Evolutionary conservation across 2,329 filamentous ascomycete genomes (phyloP), one percentile per base, ranked within the genome.

Genomic region (Colletotrichum godetiae): DNA sequence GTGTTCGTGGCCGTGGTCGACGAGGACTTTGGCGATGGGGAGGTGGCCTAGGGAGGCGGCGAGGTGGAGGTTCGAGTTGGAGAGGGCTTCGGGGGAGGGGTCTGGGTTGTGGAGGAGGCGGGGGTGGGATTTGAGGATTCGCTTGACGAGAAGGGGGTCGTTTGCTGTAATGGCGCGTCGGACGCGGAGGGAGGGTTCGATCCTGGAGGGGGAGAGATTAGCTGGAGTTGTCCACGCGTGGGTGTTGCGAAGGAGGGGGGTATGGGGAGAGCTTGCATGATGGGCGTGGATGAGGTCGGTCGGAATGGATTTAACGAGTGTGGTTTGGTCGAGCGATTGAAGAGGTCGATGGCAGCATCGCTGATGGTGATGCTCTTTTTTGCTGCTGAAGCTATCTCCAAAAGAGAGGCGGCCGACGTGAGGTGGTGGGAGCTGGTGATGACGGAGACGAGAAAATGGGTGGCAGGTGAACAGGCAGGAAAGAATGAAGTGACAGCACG

Each of bases 21-120:
- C 87, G 33, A 98, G 90, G 67, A 92, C 88, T 77, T 89, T 88
- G 80, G 90, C 92, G 77, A 97, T 92, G 59, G 91, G 85, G 8
- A 90, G 86, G 79, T 92, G 89, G 65, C 94, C 95, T 69, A 95
- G 87, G 8, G 90, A 90, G 12, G 93, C 93, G 56, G 95, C 94
- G 2, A 97, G 88, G 81, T 97, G 95, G 52, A 98, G 88, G 75
- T 91, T 95, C 2, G 94, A 96, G 84, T 97, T 97, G 81, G 93
- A 93, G 76, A 94, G 91, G 62, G 89, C 90, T 10, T 82, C 79
- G 74, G 91, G 88, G 4, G 91, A 89, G 77, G 90, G 89, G 82
- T 97, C 94, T 2, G 95, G 94, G 79, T 97, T 97, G 79, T 92
- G 92, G 33, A 97, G 86, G 75, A 93, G 89, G 22, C 84, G 80